These are phyloP conservation scores for Galerina sulciceps DNA, from an alignment of 768 basidiomycete genomes.

Conservation along the genomic window DNA sequence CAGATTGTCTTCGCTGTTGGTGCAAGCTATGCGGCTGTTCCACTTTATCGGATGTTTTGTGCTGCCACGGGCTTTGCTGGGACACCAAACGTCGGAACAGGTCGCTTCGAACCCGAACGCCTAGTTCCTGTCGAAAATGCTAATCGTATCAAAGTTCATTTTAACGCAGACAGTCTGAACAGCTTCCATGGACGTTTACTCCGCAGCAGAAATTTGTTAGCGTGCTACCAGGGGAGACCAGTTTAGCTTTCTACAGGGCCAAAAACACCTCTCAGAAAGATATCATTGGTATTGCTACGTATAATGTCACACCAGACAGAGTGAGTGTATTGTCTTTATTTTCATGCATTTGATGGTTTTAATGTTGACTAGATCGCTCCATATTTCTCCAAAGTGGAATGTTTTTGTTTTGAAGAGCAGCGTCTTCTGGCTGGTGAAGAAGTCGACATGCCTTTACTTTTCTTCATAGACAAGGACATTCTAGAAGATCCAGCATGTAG, in stretches of 20 bases:
- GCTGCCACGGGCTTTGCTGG: slow-evolving; percentile 97
- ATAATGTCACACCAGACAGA: slow-evolving; percentile 98
- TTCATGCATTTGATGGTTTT: background rate
- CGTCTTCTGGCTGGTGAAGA: slow-evolving; percentile 93
- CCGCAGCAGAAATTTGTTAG: slow-evolving; percentile 90
- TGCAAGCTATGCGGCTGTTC: slow-evolving; percentile 95
- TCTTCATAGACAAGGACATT: slow-evolving; percentile 98
- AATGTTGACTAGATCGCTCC: slow-evolving; percentile 76
- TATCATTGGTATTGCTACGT: slow-evolving; percentile 97
- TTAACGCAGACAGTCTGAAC: slow-evolving; percentile 92
- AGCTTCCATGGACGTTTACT: slow-evolving; percentile 90
- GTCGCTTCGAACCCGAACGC: slow-evolving; percentile 82
- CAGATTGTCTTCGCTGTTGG: slow-evolving; percentile 84
- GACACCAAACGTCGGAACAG: slow-evolving; percentile 88
- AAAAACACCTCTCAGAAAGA: slow-evolving; percentile 85
- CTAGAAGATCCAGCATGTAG: slow-evolving; percentile 90
- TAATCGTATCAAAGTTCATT: slow-evolving; percentile 87
- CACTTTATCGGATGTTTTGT: slow-evolving; percentile 97
- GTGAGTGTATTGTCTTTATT: slow-evolving; percentile 48
- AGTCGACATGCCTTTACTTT: slow-evolving; percentile 96
- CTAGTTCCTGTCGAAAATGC: slow-evolving; percentile 75
- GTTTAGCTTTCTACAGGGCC: slow-evolving; percentile 94
- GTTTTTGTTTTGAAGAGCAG: slow-evolving; percentile 99
- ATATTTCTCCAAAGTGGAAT: slow-evolving; percentile 99
- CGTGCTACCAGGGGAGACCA: slow-evolving; percentile 94